phyloP scores from a whole-genome alignment of 2,329 filamentous ascomycete species.

The Sporothrix sp. region DNA sequence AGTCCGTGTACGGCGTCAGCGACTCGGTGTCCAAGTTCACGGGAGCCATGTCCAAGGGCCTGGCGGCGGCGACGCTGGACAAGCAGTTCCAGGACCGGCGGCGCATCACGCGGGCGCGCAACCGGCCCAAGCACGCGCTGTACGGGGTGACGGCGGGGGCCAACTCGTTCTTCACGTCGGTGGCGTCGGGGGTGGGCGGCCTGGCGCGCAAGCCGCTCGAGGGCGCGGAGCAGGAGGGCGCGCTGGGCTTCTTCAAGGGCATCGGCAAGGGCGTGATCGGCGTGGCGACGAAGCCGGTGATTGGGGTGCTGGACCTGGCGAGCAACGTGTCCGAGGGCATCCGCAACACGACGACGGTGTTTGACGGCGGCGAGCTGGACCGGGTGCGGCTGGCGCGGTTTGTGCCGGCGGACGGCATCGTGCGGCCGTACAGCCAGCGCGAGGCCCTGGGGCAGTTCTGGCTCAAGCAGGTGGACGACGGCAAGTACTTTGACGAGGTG shows the following conservation, averaged over 20 bases:
- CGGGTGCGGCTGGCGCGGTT: constrained; percentile 89
- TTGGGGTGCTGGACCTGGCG: constrained; percentile 92
- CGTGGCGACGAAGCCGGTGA: constrained; percentile 91
- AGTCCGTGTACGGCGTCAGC: constrained; percentile 93
- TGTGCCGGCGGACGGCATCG: constrained; percentile 84
- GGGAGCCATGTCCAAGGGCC: constrained; percentile 90
- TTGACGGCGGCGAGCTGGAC: constrained; percentile 88
- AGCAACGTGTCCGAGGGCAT: constrained; percentile 96
- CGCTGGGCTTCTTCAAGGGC: constrained; percentile 91
- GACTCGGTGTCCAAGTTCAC: constrained; percentile 98
- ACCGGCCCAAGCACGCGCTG: constrained; percentile 91
- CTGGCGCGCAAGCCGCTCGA: constrained; percentile 89
- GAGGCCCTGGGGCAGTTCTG: constrained; percentile 96
- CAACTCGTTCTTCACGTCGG: constrained; percentile 84
- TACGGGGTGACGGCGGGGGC: constrained; percentile 94
- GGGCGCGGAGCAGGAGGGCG: constrained; percentile 90
- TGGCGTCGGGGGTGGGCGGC: constrained; percentile 89
- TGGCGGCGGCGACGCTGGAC: constrained; percentile 90
- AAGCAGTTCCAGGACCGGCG: constrained; percentile 97
- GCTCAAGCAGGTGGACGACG: constrained; percentile 97
- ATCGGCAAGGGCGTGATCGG: constrained; percentile 92
- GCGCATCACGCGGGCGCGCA: constrained; percentile 84
- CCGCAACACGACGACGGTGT: constrained; percentile 96
- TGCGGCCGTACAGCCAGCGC: constrained; percentile 86
- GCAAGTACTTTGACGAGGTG: constrained; percentile 93